Conservation (phyloP, 495 filamentous ascomycete species). For the Aspergillus sclerotiicarbonarius region DNA sequence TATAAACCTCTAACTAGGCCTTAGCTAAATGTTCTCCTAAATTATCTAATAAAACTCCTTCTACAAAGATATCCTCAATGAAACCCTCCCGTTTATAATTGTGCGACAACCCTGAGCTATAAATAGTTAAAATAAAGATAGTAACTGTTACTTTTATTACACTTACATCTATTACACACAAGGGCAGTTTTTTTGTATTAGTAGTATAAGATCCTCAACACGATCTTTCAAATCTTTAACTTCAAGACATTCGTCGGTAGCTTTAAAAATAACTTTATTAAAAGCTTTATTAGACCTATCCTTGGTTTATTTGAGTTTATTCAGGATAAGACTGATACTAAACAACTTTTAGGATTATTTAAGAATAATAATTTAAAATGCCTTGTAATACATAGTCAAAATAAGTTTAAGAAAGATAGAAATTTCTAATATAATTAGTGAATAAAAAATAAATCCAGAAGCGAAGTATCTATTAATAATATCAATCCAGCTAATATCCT, state of each 20-base stretch:
- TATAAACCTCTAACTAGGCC: neutral
- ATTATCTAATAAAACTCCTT: slow-evolving; percentile 4
- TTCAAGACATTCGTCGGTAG: neutral
- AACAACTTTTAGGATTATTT: neutral
- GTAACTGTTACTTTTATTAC: neutral
- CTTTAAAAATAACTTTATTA: neutral
- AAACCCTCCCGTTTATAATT: neutral
- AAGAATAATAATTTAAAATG: neutral
- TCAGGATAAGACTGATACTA: slow-evolving; percentile 3
- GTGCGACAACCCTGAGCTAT: neutral
- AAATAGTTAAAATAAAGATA: slow-evolving; percentile 5
- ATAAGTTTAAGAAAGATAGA: slow-evolving; percentile 1
- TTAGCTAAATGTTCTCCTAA: neutral
- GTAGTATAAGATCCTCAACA: slow-evolving; percentile 1
- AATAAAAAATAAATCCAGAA: slow-evolving; percentile 2
- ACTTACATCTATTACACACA: slow-evolving; percentile 1
- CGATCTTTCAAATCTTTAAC: slow-evolving; percentile 1
- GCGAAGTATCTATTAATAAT: slow-evolving; percentile 3
- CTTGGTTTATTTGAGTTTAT: neutral
- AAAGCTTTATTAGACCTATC: neutral
- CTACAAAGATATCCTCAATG: slow-evolving; percentile 1
- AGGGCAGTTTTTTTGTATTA: neutral
- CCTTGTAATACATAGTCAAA: neutral
- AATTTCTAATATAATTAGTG: slow-evolving; percentile 1
- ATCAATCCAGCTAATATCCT: slow-evolving; percentile 1